A percentile compares a stretch with the other conserved stretches of the same genome.
Conservation (phyloP, 169 alveolate genomes). For the Plasmodium reichenowi region DNA sequence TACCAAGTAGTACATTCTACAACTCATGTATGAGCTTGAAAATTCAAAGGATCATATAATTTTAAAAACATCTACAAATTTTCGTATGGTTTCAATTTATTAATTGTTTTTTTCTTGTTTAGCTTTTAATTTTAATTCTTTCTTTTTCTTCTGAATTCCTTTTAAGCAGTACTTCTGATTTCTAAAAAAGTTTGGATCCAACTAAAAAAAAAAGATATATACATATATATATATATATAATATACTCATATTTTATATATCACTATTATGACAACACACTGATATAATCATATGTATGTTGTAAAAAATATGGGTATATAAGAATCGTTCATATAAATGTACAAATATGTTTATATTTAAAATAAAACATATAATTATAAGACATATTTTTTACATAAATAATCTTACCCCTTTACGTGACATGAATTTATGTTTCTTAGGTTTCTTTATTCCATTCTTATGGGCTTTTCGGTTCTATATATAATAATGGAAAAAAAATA, state of each 20-base stretch:
- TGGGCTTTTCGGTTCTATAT: conserved; percentile 88
- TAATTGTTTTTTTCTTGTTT: conserved; percentile 47
- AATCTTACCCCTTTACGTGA: conserved; percentile 86
- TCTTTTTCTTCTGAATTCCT: conserved; percentile 81
- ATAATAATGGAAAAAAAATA: background rate
- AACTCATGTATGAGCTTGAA: too few species aligned
- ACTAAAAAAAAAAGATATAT: conserved; percentile 30
- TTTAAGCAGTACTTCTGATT: conserved; percentile 86
- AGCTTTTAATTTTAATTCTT: conserved; percentile 48
- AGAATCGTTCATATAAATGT: too few species aligned
- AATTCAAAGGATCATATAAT: too few species aligned
- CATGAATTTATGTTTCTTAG: conserved; percentile 80
- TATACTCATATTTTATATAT: background rate
- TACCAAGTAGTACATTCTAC: too few species aligned
- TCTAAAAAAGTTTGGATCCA: conserved; percentile 87
- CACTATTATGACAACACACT: background rate
- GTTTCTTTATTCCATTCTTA: conserved; percentile 87
- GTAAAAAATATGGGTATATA: too few species aligned
- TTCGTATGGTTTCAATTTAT: background rate
- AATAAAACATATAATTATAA: background rate
- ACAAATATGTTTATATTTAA: too few species aligned
- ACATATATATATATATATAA: conserved; percentile 6
- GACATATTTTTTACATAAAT: conserved; percentile 13
- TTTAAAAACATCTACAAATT: background rate
- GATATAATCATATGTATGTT: too few species aligned